These are phyloP conservation scores for Scopulariopsis brevicaulis DNA, from an alignment of 2,329 filamentous ascomycete species.

Conservation along the genomic window DNA sequence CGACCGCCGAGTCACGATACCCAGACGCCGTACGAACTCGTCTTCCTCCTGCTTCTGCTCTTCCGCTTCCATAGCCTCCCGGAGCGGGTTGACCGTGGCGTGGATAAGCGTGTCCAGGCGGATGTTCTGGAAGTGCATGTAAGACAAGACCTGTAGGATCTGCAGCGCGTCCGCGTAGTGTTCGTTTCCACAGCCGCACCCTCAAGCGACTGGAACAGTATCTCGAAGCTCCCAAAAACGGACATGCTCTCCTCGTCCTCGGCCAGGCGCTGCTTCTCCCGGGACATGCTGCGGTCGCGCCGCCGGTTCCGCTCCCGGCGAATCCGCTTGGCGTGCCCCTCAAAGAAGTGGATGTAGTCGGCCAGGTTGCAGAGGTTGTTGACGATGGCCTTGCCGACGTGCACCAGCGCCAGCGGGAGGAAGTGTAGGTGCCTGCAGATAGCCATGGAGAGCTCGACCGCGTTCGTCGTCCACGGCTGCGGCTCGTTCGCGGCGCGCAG, in stretches of 20 bases:
- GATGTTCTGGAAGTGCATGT: not conserved
- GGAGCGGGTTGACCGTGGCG: not conserved
- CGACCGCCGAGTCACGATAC: not conserved
- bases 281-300: conserved; percentile 2
- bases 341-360: conserved; percentile 5
- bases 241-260: not conserved
- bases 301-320: conserved; percentile 6
- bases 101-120: not conserved
- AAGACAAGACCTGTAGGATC: not conserved
- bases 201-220: not conserved
- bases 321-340: conserved; percentile 1
- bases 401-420: conserved; percentile 7
- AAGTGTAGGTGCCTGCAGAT: conserved; percentile 5
- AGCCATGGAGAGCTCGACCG: not conserved
- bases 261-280: not conserved
- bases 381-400: conserved; percentile 7
- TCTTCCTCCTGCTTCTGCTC: not conserved
- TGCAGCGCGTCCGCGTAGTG: not conserved
- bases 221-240: not conserved
- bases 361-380: conserved; percentile 5
- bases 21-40: not conserved
- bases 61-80: not conserved
- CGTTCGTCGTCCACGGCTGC: conserved; percentile 3
- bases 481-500: conserved; percentile 4
- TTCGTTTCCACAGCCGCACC: not conserved